These are phyloP conservation scores for Diplodia scrobiculata DNA, from an alignment of 2,329 filamentous ascomycete species.

Conservation along the genomic window DNA sequence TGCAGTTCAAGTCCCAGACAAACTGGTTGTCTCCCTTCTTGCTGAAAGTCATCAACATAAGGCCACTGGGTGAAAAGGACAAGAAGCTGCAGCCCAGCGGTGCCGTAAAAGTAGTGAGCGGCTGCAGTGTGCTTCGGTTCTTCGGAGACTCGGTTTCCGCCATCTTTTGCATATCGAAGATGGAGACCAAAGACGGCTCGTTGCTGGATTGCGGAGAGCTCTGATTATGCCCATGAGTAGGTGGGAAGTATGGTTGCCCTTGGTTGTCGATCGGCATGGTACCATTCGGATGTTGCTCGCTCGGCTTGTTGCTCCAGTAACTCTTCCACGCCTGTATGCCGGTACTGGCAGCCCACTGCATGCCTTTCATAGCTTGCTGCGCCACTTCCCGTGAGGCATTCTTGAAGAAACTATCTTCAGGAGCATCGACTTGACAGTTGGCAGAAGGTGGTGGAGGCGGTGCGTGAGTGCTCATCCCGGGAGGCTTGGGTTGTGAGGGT, in stretches of 20 bases:
- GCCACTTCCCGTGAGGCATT: slow-evolving; percentile 77
- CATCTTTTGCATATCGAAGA: slow-evolving; percentile 69
- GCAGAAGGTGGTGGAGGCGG: slow-evolving; percentile 69
- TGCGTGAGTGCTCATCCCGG: slow-evolving; percentile 59
- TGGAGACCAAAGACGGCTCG: slow-evolving; percentile 73
- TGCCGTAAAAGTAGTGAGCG: slow-evolving; percentile 70
- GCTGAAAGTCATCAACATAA: slow-evolving; percentile 76
- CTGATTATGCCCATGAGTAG: slow-evolving; percentile 68
- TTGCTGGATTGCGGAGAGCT: slow-evolving; percentile 56
- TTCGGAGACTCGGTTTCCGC: slow-evolving; percentile 51
- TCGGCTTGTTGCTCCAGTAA: slow-evolving; percentile 65
- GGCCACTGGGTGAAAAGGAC: slow-evolving; percentile 73
- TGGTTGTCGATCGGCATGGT: slow-evolving; percentile 29
- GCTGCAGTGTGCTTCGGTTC: slow-evolving; percentile 57
- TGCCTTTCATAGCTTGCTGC: slow-evolving; percentile 73
- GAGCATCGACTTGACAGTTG: slow-evolving; percentile 71
- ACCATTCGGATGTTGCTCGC: slow-evolving; percentile 32
- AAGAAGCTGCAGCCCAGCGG: slow-evolving; percentile 77
- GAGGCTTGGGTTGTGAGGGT: slow-evolving; percentile 57
- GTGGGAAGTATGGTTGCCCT: slow-evolving; percentile 65
- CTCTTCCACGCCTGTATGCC: slow-evolving; percentile 75
- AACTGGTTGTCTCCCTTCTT: slow-evolving; percentile 81
- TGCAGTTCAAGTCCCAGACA: slow-evolving; percentile 75
- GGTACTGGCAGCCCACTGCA: slow-evolving; percentile 75
- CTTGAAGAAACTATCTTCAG: slow-evolving; percentile 72